Evolutionary conservation across 345 rosid species (phyloP).

Genomic region (Syzygium grande): DNA sequence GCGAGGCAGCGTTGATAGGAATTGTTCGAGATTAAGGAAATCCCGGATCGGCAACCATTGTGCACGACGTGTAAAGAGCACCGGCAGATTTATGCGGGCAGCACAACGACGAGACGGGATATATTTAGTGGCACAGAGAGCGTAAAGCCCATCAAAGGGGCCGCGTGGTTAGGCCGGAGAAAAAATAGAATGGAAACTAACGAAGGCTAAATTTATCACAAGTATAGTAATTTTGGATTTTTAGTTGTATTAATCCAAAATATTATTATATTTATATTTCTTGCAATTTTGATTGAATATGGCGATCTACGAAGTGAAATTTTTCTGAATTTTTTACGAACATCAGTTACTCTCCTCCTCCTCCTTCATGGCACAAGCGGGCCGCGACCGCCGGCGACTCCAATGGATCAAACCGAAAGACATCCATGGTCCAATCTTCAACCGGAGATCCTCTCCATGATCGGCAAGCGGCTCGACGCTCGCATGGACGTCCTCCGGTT

Average conservation of each 20-base stretch:
- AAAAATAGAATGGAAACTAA: no score
- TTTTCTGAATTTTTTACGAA: background rate
- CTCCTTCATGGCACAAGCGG: background rate
- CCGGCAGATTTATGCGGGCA: background rate
- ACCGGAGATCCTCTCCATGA: no score
- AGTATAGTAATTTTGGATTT: no score
- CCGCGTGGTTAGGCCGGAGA: fast-evolving
- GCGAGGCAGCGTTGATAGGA: background rate
- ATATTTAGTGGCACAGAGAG: background rate
- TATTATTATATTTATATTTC: background rate
- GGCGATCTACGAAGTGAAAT: background rate
- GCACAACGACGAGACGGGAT: background rate
- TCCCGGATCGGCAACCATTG: fast-evolving
- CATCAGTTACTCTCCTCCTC: background rate
- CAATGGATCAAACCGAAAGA: background rate
- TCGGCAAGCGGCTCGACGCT: background rate
- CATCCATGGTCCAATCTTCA: no score
- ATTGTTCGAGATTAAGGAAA: background rate
- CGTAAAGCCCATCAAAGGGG: background rate
- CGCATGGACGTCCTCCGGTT: constrained; percentile 8
- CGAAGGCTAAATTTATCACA: no score
- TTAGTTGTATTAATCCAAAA: background rate
- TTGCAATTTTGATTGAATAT: background rate
- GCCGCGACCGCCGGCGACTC: background rate
- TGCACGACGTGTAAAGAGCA: no score